Base-by-base conservation (phyloP, 1,284 basidiomycete genomes). In the Moesziomyces parantarcticus region DNA sequence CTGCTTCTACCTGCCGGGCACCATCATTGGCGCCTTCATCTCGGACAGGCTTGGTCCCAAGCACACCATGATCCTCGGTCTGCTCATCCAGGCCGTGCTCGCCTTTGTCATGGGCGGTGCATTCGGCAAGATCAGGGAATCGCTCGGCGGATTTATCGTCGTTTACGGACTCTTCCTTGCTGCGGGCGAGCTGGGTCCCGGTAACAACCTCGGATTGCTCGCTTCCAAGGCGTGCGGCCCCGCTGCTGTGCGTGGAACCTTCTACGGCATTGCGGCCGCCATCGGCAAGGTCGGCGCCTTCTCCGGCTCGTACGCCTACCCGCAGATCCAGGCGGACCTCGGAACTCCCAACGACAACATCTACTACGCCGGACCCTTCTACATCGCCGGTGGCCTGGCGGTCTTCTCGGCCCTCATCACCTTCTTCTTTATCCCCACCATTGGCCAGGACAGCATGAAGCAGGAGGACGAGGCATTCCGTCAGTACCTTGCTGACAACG, bases 121-220 rank as follows among this genome's bases (percentile, higher is more conserved):
- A 0, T 82, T 79, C 45, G 50, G 52, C 14, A 20, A 59, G 26
- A 75, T 84, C 11, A 52, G 67, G 2, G 34, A 74, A 32, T 46
- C 65, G 22, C 50, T 75, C 67, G 92, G 92, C 41, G 76, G 61
- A 1, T 76, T 85, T 20, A 74, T 83, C 85, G 88, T 94, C 44
- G 86, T 97, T 10, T 97, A 96, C 78, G 94, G 94, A 10, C 89
- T 97, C 55, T 98, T 97, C 88, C 83, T 96, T 58, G 90, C 88
- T 73, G 91, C 92, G 66, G 93, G 93, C 49, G 92, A 93, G 84
- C 84, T 92, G 50, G 96, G 81, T 1, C 65, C 78, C 0, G 81
- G 81, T 2, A 80, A 83, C 46, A 76, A 77, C 46, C 65, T 83
- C 14, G 81, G 81, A 36, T 66, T 80, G 13, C 60, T 81, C 13